Conservation (phyloP, 768 basidiomycete species). For the Rhodosporidiobolus odoratus region DNA sequence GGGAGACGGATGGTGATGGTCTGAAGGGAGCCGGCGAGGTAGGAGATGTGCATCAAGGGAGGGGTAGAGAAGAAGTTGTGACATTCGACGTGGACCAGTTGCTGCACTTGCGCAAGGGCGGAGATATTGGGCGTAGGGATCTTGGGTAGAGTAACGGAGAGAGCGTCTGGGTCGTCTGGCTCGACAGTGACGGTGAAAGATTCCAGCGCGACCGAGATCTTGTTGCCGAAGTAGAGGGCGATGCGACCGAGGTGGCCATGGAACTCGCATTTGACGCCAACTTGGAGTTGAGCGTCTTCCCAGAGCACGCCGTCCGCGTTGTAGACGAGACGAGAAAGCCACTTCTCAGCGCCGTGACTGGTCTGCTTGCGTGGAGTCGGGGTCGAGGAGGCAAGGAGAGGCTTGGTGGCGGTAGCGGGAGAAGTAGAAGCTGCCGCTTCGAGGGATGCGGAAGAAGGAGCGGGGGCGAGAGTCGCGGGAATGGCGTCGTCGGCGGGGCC, state of each 20-base stretch:
- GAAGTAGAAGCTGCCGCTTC: background rate
- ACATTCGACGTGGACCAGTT: constrained; percentile 90
- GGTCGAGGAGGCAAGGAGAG: constrained; percentile 8
- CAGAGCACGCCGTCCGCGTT: constrained; percentile 81
- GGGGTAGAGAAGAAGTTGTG: constrained; percentile 71
- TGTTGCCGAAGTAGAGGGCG: constrained; percentile 94
- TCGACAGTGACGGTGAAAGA: constrained; percentile 78
- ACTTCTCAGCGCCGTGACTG: constrained; percentile 40
- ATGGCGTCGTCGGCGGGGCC: constrained; percentile 43
- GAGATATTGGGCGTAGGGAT: constrained; percentile 76
- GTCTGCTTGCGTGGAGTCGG: constrained; percentile 32
- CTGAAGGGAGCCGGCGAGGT: constrained; percentile 86
- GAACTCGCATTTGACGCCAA: constrained; percentile 93
- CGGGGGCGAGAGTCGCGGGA: constrained; percentile 4
- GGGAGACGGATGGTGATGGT: constrained; percentile 77
- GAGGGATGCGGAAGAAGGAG: constrained; percentile 32
- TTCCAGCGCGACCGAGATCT: constrained; percentile 77
- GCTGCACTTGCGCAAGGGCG: constrained; percentile 81
- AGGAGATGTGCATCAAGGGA: constrained; percentile 80
- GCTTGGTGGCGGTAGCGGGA: constrained; percentile 13
- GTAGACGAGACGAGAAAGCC: constrained; percentile 56
- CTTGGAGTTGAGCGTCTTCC: constrained; percentile 90
- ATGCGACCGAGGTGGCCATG: constrained; percentile 90
- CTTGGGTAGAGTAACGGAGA: constrained; percentile 80
- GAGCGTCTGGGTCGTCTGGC: constrained; percentile 65